Base-by-base conservation (phyloP, 257 asterid genomes). In the Solanum peruvianum region DNA sequence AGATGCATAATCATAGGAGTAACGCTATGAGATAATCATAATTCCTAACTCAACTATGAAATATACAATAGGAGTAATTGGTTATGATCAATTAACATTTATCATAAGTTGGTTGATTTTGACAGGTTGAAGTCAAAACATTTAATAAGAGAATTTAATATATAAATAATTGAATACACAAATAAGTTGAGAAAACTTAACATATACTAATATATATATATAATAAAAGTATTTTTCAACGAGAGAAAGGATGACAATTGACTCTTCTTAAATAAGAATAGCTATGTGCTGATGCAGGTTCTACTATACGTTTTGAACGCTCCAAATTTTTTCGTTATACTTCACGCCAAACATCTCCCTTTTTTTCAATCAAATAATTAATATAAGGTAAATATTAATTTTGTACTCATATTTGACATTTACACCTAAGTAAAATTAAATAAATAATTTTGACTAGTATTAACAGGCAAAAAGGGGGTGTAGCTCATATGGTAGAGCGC, bases 401-500 rank as follows among this genome's bases (percentile, higher is more conserved):
- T 39, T 18, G 18, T 69, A 70, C 0, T 6, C 77, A 11, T 5
- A 31, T 6, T 3, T 3, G n/a, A 31, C 16, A 9, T 31, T 70
- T 3, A 69, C 1, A 3, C 6, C 4, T 1, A 27, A 12, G 11
- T 67, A 29, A 27, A 67, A 2, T 4, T 4, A 9, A 15, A 18
- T 16, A 3, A 52, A 0, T 52, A 49, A 4, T 0, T 52, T 52
- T 18, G 64, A 7, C 64, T 18, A 7, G 20, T 7, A 58, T 9
- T 5, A 21, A 0, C 23, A 21, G 25, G 14, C 14, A 9, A 0
- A 0, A 60, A 9, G 98, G 99, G 99, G 98, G 91, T 94, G 98
- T 95, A 96, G 98, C 98, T 94, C 98, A 94, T 92, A 95, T 96
- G 98, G 98, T 95, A 95, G 99, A 95, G 98, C 97, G 98, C 99